phyloP scores from a whole-genome alignment of 176 grass and related monocot genomes.

The Hordeum vulgare region MorexV3_pseudomolecules_assembly NC_058524.1:161559608-161560107 shows the following conservation, averaged over 20 bases:
- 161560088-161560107: too few species aligned
- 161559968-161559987: neutral
- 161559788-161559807: neutral
- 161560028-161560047: too few species aligned
- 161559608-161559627: neutral
- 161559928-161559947: neutral
- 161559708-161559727: too few species aligned
- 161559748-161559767: neutral
- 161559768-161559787: neutral
- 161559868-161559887: too few species aligned
- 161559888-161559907: too few species aligned
- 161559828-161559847: neutral
- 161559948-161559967: neutral
- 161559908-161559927: too few species aligned
- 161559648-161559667: neutral
- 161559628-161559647: conserved; percentile 6
- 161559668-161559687: neutral
- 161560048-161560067: too few species aligned
- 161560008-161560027: too few species aligned
- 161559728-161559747: neutral
- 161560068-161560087: too few species aligned
- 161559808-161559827: neutral
- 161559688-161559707: neutral
- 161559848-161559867: neutral
- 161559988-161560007: neutral